Conservation (phyloP, 2,329 filamentous ascomycete species). For the Pyrenophora tritici-repentis region DNA sequence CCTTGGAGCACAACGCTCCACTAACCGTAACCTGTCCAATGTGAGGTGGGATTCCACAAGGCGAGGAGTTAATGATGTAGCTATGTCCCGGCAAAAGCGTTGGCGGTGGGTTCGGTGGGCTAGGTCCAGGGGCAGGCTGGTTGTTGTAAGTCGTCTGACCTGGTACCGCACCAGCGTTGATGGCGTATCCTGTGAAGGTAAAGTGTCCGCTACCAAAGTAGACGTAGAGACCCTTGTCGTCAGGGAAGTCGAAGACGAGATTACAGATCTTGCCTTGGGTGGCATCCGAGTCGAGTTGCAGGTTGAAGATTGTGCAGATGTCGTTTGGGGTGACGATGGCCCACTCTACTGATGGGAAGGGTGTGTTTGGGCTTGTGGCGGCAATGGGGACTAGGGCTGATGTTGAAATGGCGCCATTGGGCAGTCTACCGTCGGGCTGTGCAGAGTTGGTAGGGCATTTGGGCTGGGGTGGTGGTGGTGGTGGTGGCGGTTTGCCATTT, state of each 20-base stretch:
- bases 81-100: slow-evolving; percentile 28
- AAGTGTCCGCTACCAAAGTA: slow-evolving; percentile 25
- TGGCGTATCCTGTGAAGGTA: slow-evolving; percentile 30
- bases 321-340: slow-evolving; percentile 33
- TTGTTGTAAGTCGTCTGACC: slow-evolving; percentile 31
- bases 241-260: slow-evolving; percentile 38
- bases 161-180: slow-evolving; percentile 24
- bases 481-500: too few relatives aligned
- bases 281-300: slow-evolving; percentile 24
- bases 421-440: slow-evolving; percentile 32
- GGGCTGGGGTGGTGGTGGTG: background rate
- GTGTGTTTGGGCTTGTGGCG: slow-evolving; percentile 22
- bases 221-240: background rate
- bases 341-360: slow-evolving; percentile 21
- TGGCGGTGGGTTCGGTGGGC: slow-evolving; percentile 26
- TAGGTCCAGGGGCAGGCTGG: slow-evolving; percentile 24
- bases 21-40: slow-evolving; percentile 26
- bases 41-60: slow-evolving; percentile 27
- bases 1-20: slow-evolving; percentile 28
- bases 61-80: slow-evolving; percentile 29
- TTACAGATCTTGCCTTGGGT: slow-evolving; percentile 36
- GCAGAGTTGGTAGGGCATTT: slow-evolving; percentile 22
- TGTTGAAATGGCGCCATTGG: slow-evolving; percentile 23
- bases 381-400: slow-evolving; percentile 30
- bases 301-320: slow-evolving; percentile 40